Base-by-base conservation (phyloP, 1,139 yeast species). In the Blastobotrys buckinghamii region DNA sequence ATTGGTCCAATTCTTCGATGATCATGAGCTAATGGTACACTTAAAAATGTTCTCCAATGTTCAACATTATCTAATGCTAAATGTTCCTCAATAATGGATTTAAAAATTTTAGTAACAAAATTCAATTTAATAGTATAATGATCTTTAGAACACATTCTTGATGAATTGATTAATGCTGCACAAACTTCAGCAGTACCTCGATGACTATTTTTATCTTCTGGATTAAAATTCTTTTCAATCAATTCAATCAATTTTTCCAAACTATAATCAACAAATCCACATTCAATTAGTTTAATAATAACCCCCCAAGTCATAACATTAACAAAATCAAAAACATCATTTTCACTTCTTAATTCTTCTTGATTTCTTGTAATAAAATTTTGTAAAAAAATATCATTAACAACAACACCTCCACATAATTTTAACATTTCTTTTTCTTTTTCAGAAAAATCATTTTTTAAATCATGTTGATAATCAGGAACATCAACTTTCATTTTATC, bases 41-140 rank as follows among this genome's bases (percentile, higher is more conserved):
- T 81, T 3, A 84, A 72, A 51, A 87, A 79, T 0, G 88, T 77
- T 44, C 74, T 74, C 97, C 98, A 92, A 45, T 86, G 81, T 17
- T 77, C 78, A 42, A 77, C 68, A 7, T 84, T 84, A 40, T 90
- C 95, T 2, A 90, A 95, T 0, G 88, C 78, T 51, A 92, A 67
- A 50, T 84, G 88, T 37, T 74, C 69, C 2, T 73, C 69, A 42
- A 88, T 70, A 16, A 84, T 75, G 1, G 64, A 60, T n/a, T 71
- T 68, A 27, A 84, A 68, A 2, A 83, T 60, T 1, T 70, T 71
- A 37, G 80, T 65, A 13, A 85, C 62, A 30, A 84, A 82, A 1
- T 67, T 68, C 45, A 73, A 68, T 2, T 63, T 55, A 36, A 45
- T 49, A 9, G 52, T 49, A 2, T 50, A 46, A 51, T 56, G 50